Conservation (phyloP, 2,329 filamentous ascomycete species). For the Berkeleyomyces rouxiae region DNA sequence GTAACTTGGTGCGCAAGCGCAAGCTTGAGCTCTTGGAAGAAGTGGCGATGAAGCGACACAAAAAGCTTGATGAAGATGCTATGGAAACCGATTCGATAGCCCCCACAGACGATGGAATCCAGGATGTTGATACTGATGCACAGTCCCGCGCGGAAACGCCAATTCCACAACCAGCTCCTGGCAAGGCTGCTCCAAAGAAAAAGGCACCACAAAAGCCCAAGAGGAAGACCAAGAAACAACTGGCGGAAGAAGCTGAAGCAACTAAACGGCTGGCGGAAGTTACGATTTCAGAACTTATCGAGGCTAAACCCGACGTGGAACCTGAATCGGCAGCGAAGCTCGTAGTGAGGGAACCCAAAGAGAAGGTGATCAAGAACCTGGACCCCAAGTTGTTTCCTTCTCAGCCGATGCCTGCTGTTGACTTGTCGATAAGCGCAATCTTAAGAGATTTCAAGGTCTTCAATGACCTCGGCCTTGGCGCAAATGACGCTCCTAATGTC, state of each 20-base stretch:
- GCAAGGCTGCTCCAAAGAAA: constrained; percentile 40
- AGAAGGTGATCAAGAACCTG: constrained; percentile 20
- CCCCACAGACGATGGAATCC: constrained; percentile 25
- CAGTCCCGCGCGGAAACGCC: constrained; percentile 32
- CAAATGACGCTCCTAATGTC: constrained; percentile 32
- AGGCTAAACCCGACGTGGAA: constrained; percentile 19
- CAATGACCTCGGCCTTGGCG: constrained; percentile 26
- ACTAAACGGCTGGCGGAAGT: constrained; percentile 27
- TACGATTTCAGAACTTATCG: constrained; percentile 3
- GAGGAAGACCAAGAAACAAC: constrained; percentile 64
- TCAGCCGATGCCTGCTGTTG: constrained; percentile 29
- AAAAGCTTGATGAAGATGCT: constrained; percentile 63
- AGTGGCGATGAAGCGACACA: constrained; percentile 59
- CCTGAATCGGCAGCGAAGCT: constrained; percentile 33
- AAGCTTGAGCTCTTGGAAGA: constrained; percentile 38
- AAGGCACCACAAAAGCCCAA: constrained; percentile 34
- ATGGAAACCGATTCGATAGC: constrained; percentile 47
- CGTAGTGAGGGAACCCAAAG: constrained; percentile 17
- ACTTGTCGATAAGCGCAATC: constrained; percentile 29
- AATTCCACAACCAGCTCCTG: constrained; percentile 19
- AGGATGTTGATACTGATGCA: constrained; percentile 30
- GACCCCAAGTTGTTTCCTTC: constrained; percentile 34
- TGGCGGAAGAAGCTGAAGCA: constrained; percentile 49
- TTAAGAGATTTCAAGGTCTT: constrained; percentile 24
- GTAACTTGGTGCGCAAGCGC: constrained; percentile 45